Conservation (phyloP, 2,329 filamentous ascomycete genomes). For the Cladophialophora yegresii region DNA sequence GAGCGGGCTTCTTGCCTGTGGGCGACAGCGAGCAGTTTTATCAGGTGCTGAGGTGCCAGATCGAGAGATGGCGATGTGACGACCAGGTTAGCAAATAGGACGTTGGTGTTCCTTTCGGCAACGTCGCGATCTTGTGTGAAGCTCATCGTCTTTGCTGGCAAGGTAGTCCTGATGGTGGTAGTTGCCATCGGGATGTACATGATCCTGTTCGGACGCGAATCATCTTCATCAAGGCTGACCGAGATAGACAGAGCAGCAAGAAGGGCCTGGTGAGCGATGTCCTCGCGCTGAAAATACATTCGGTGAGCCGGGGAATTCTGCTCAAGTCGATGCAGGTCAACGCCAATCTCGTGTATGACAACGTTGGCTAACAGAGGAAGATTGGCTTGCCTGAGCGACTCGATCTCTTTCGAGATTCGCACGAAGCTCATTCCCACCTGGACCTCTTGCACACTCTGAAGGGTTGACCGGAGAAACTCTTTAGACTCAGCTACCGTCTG, state of each 20-base stretch:
- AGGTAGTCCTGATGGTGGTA: conserved; percentile 87
- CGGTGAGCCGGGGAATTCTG: conserved; percentile 90
- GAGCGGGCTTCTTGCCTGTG: conserved; percentile 54
- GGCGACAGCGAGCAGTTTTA: conserved; percentile 75
- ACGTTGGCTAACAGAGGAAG: conserved; percentile 79
- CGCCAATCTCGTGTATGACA: conserved; percentile 93
- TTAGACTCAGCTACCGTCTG: conserved; percentile 88
- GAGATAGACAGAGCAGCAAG: conserved; percentile 90
- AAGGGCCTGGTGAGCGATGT: conserved; percentile 92
- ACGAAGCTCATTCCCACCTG: conserved; percentile 93
- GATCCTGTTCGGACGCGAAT: conserved; percentile 79
- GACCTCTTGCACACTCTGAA: conserved; percentile 92
- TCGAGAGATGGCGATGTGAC: conserved; percentile 95
- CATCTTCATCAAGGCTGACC: conserved; percentile 86
- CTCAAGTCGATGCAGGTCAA: conserved; percentile 89
- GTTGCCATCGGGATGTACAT: conserved; percentile 97
- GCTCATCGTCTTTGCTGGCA: conserved; percentile 91
- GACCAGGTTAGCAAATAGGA: conserved; percentile 93
- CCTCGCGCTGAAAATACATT: conserved; percentile 94
- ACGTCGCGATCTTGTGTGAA: conserved; percentile 67
- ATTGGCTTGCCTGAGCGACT: conserved; percentile 65
- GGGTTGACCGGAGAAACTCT: conserved; percentile 84
- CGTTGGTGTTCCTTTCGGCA: conserved; percentile 89
- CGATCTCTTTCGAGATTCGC: conserved; percentile 77
- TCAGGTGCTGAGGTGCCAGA: conserved; percentile 86